These are phyloP conservation scores for Aureobasidium uvarum DNA, from an alignment of 2,329 filamentous ascomycete species.

Conservation along the genomic window DNA sequence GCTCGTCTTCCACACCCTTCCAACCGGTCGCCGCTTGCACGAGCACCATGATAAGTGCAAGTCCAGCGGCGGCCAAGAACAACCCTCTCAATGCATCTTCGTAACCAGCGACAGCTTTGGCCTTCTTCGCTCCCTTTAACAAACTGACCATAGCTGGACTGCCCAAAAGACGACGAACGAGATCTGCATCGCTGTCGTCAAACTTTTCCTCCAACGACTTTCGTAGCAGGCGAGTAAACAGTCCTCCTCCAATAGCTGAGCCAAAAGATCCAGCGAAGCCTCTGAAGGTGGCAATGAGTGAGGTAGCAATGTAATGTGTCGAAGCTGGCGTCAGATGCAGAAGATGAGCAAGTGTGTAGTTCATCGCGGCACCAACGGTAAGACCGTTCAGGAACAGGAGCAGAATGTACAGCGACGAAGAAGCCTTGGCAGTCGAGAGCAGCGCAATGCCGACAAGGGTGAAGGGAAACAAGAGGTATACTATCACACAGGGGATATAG, in stretches of 20 bases:
- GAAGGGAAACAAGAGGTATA: slow-evolving; percentile 61
- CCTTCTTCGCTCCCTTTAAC: slow-evolving; percentile 51
- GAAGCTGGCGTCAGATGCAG: slow-evolving; percentile 66
- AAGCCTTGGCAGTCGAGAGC: slow-evolving; percentile 54
- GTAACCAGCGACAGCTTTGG: slow-evolving; percentile 56
- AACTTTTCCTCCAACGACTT: slow-evolving; percentile 59
- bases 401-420: slow-evolving; percentile 56
- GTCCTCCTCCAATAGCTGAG: slow-evolving; percentile 72
- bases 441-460: slow-evolving; percentile 58
- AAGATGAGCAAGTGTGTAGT: slow-evolving; percentile 78
- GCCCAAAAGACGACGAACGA: slow-evolving; percentile 58
- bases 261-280: slow-evolving; percentile 81
- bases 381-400: slow-evolving; percentile 69
- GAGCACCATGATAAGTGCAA: slow-evolving; percentile 51
- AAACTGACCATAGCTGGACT: slow-evolving; percentile 56
- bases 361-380: slow-evolving; percentile 68
- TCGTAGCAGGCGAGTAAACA: slow-evolving; percentile 65
- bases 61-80: slow-evolving; percentile 52
- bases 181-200: slow-evolving; percentile 41
- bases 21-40: slow-evolving; percentile 61
- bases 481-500: slow-evolving; percentile 53
- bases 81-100: slow-evolving; percentile 53
- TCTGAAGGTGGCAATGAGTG: slow-evolving; percentile 74
- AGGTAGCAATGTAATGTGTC: slow-evolving; percentile 72
- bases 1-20: slow-evolving; percentile 40